Evolutionary conservation across 1,139 yeast genomes (phyloP).

Genomic region (Yamadazyma taylorii): DNA sequence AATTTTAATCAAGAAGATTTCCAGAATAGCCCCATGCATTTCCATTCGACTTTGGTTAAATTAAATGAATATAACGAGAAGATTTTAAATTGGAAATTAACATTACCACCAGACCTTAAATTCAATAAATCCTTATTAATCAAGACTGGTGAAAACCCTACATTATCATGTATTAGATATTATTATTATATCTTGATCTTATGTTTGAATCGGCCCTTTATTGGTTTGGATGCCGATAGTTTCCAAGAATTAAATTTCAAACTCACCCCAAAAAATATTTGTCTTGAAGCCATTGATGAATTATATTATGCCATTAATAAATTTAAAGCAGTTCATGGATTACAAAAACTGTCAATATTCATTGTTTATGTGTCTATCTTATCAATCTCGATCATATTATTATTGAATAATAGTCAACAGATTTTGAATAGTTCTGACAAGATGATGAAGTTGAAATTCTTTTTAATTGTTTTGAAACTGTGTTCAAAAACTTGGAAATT

Average conservation of each 20-base stretch:
- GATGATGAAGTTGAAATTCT: constrained; percentile 34
- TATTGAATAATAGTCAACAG: constrained; percentile 32
- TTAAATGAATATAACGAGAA: constrained; percentile 46
- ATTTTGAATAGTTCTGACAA: constrained; percentile 23
- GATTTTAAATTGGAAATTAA: constrained; percentile 50
- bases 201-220: constrained; percentile 61
- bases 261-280: constrained; percentile 29
- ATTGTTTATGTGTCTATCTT: constrained; percentile 50
- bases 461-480: constrained; percentile 37
- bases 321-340: constrained; percentile 42
- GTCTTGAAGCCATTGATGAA: constrained; percentile 44
- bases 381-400: constrained; percentile 44
- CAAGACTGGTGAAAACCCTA: constrained; percentile 49
- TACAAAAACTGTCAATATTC: constrained; percentile 43
- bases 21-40: constrained; percentile 13
- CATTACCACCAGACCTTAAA: constrained; percentile 47
- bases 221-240: constrained; percentile 21
- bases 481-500: constrained; percentile 50
- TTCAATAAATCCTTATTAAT: constrained; percentile 49
- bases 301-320: constrained; percentile 37
- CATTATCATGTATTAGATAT: constrained; percentile 53
- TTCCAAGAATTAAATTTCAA: constrained; percentile 20
- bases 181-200: constrained; percentile 57
- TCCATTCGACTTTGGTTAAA: constrained; percentile 38
- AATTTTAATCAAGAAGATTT: constrained; percentile 24